Evolutionary conservation across 1,284 basidiomycete genomes (phyloP), one percentile per base, ranked within the genome.

Genomic region (Bondarzewia mesenterica): DNA sequence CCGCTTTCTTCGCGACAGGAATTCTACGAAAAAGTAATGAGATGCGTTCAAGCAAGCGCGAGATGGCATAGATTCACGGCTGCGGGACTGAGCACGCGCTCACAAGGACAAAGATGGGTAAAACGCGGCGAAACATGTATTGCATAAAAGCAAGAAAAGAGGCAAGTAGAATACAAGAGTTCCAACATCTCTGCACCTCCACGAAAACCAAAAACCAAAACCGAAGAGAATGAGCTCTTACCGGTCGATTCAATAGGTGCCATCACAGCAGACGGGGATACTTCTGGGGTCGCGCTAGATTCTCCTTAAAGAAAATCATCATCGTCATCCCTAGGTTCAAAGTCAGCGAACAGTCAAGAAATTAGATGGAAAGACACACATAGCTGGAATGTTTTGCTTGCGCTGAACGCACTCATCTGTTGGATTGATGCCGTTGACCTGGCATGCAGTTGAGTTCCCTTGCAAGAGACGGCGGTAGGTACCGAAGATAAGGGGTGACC

Each of bases 401-500:
- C n/a, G n/a, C n/a, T n/a, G n/a, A n/a, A n/a, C n/a, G n/a, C n/a
- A n/a, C n/a, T n/a, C n/a, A n/a, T n/a, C n/a, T n/a, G n/a, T n/a
- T n/a, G 54, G 12, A 61, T 60, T 18, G 18, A 42, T 14, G n/a
- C 26, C 20, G 15, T 36, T 25, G 21, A 36, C 25, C 35, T 59
- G 60, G 21, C 7, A 77, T 78, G 52, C 75, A 74, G 60, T 83
- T 87, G 53, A 94, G 78, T 67, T 93, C 89, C 51, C 91, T 76
- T 12, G 88, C 92, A 25, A 94, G 75, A 7, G 80, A 75, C 62
- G 94, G 89, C 4, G 85, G 88, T 1, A 7, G 82, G 84, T 16
- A 78, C 76, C 16, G 80, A 80, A 8, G 73, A 63, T 47, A 88
- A 70, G 2, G 78, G 71, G 58, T 85, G 77, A 29, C 80, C 83